Percentiles rank a stretch among this genome's conserved stretches.
Conservation (phyloP, 306 rosid genomes). For the Glycine soja region DNA sequence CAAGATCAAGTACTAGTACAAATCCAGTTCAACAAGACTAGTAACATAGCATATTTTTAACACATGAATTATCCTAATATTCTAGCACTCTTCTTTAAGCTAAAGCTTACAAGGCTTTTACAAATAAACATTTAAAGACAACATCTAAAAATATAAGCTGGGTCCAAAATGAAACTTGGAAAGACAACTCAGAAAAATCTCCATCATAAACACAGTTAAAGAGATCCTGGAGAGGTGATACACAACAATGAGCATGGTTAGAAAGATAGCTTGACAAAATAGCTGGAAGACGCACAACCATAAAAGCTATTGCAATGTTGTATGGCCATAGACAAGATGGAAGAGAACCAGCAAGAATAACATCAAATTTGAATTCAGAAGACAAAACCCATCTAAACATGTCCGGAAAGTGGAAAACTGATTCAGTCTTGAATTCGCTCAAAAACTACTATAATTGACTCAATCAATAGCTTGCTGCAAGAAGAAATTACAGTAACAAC, state of each 20-base stretch:
- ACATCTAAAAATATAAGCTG: not conserved
- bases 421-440: not conserved
- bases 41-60: constrained; percentile 1
- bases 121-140: constrained; percentile 5
- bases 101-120: not conserved
- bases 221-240: not conserved
- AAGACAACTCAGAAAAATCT: not conserved
- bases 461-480: not conserved
- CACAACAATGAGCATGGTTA: not conserved
- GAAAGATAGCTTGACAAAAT: not conserved
- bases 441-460: not conserved
- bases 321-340: not conserved
- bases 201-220: constrained; percentile 1
- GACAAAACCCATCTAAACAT: not conserved
- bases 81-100: not conserved
- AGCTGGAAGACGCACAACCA: constrained; percentile 1
- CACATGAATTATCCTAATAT: not conserved
- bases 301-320: not conserved
- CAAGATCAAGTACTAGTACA: not conserved
- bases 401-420: constrained; percentile 5
- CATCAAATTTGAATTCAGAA: constrained; percentile 7
- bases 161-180: not conserved
- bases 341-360: constrained; percentile 11
- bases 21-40: constrained; percentile 9
- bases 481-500: constrained; percentile 15